A percentile compares a stretch with the other conserved stretches of the same genome.
Conservation (phyloP, 2,329 filamentous ascomycete species). For the Fragosphaeria purpurea region DNA sequence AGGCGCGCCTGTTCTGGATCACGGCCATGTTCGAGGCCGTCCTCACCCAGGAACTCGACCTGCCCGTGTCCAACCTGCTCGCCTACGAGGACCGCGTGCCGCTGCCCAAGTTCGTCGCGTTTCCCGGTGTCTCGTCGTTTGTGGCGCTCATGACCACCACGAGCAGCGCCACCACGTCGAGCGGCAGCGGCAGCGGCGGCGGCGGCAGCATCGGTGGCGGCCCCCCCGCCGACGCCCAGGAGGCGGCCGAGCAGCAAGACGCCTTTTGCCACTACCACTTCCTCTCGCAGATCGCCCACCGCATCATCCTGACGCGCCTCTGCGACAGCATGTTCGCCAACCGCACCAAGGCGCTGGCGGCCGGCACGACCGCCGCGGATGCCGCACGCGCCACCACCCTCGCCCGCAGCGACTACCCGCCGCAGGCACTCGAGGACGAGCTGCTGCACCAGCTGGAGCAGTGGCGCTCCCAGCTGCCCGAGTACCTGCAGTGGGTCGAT, state of each 20-base stretch:
- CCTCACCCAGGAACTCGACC: constrained; percentile 41
- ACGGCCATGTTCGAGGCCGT: constrained; percentile 46
- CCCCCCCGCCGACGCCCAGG: not conserved
- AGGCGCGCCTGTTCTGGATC: constrained; percentile 45
- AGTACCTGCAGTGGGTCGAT: constrained; percentile 11
- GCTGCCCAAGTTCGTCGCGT: constrained; percentile 36
- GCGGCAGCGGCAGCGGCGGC: not conserved
- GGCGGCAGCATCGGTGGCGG: not conserved
- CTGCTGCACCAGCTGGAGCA: constrained; percentile 45
- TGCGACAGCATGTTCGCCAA: constrained; percentile 30
- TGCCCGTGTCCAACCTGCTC: constrained; percentile 39
- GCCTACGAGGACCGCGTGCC: constrained; percentile 42
- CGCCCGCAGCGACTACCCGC: constrained; percentile 27
- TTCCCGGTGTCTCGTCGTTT: constrained; percentile 10
- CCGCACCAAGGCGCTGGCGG: constrained; percentile 9
- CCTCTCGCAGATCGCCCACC: constrained; percentile 44
- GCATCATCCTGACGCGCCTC: constrained; percentile 43
- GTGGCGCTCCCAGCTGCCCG: constrained; percentile 41
- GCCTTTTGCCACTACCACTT: constrained; percentile 48
- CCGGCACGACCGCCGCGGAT: constrained; percentile 1
- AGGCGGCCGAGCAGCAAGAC: constrained; percentile 20
- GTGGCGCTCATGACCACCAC: not conserved
- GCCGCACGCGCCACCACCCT: constrained; percentile 6
- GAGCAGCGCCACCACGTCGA: not conserved
- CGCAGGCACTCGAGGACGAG: constrained; percentile 37